Conservation (phyloP, 1,284 basidiomycete species). For the Cutaneotrichosporon daszewskae region DNA sequence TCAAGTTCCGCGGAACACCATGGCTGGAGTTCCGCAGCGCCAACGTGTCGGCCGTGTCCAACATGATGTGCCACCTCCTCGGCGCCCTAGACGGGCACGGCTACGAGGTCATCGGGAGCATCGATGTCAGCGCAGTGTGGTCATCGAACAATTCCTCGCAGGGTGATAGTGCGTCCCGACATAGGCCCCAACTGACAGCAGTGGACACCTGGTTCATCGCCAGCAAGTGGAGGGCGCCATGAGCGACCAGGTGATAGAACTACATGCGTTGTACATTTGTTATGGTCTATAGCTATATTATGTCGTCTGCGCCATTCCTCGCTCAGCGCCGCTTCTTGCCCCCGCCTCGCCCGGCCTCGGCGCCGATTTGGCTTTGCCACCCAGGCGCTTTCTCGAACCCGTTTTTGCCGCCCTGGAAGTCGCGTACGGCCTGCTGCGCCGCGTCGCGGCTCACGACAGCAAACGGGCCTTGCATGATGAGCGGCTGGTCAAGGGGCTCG, state of each 20-base stretch:
- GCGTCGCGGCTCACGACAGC: slow-evolving; percentile 77
- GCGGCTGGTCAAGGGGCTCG: slow-evolving; percentile 80
- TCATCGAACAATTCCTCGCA: too few species aligned
- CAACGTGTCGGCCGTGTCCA: slow-evolving; percentile 23
- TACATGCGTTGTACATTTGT: too few species aligned
- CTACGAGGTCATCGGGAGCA: slow-evolving; percentile 32
- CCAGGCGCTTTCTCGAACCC: slow-evolving; percentile 85
- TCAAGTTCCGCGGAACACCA: slow-evolving; percentile 37
- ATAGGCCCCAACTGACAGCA: slow-evolving; percentile 4
- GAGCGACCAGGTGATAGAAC: too few species aligned
- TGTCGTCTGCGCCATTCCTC: too few species aligned
- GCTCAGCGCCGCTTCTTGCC: too few species aligned
- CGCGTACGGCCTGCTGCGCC: slow-evolving; percentile 72
- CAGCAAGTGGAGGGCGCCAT: too few species aligned
- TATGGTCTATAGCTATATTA: too few species aligned
- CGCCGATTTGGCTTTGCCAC: slow-evolving; percentile 84
- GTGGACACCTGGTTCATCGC: slow-evolving; percentile 45
- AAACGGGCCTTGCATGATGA: slow-evolving; percentile 57
- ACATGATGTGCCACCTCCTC: slow-evolving; percentile 27
- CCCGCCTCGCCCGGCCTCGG: too few species aligned
- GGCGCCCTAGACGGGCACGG: slow-evolving; percentile 32
- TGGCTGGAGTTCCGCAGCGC: slow-evolving; percentile 29
- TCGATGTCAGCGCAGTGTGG: slow-evolving; percentile 30
- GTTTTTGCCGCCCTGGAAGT: slow-evolving; percentile 72
- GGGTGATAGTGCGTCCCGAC: slow-evolving; percentile 10